Base-by-base conservation (phyloP, 345 rosid species). In the Boechera retrofracta region DNA sequence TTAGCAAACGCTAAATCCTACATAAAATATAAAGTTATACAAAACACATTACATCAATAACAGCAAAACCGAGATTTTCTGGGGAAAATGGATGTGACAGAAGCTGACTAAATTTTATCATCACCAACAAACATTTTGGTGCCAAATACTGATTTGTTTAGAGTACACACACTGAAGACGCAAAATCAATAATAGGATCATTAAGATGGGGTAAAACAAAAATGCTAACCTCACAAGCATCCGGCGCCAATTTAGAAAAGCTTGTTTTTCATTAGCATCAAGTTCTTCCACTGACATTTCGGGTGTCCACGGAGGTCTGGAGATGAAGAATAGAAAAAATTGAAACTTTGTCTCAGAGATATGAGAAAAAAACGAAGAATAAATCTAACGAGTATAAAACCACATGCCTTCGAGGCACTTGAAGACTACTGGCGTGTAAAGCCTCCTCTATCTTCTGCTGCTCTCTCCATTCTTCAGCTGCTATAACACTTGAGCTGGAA, bases 191-290 rank as follows among this genome's bases (percentile, higher is more conserved):
- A 13, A 18, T 0, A 66, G 24, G 6, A 21, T 10, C 33, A 69
- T 5, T 7, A 62, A 38, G 36, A 63, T 35, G 28, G 5, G 35
- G 4, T 38, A 41, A 54, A 39, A 59, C 36, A 53, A 29, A 44
- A 38, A 33, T 51, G 49, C 86, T 73, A 77, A 93, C 97, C 96
- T 86, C 4, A 89, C 97, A 77, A 94, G 89, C 85, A 81, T 80
- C 51, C 97, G 87, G 8, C 97, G 97, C 97, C 98, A 94, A 28
- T 71, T 72, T 11, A 94, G 75, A 75, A 94, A 94, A 73, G 97
- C 85, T 73, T 84, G 89, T 47, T 71, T 81, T 57, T 92, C 97
- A 62, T 88, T 88, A 45, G 83, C 77, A 85, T 94, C 95, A 41
- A 92, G 91, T 83, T 82, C 90, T 71, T 90, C 98, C 72, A 86